Evolutionary conservation across 1,284 basidiomycete genomes (phyloP).

Genomic region (Trametes sp.): DNA sequence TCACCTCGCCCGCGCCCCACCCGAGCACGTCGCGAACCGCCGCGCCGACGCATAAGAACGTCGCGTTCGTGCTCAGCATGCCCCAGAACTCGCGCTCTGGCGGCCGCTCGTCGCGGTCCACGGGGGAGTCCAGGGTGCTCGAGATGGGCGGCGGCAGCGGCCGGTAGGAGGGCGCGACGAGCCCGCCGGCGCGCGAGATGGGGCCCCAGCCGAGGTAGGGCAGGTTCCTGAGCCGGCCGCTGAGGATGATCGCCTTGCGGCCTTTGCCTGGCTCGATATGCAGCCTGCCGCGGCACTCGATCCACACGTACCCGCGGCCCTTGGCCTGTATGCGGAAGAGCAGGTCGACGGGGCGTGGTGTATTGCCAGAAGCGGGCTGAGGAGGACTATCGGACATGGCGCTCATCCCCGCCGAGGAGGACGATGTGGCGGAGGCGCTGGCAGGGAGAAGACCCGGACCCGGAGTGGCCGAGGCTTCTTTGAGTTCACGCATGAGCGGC

Average conservation of each 20-base stretch:
- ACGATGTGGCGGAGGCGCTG: not conserved
- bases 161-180: constrained; percentile 36
- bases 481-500: constrained; percentile 91
- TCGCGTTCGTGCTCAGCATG: constrained; percentile 55
- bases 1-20: constrained; percentile 73
- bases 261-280: constrained; percentile 92
- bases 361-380: constrained; percentile 25
- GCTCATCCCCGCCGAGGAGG: constrained; percentile 18
- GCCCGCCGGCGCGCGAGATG: constrained; percentile 57
- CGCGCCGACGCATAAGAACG: constrained; percentile 60
- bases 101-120: constrained; percentile 21
- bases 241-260: constrained; percentile 87
- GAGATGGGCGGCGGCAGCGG: constrained; percentile 14
- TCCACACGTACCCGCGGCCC: constrained; percentile 78
- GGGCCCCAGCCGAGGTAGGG: constrained; percentile 68
- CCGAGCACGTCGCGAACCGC: constrained; percentile 65
- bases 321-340: constrained; percentile 81
- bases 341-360: constrained; percentile 66
- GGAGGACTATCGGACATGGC: constrained; percentile 5
- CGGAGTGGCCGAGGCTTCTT: constrained; percentile 68
- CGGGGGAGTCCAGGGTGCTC: constrained; percentile 13
- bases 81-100: constrained; percentile 64
- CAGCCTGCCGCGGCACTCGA: constrained; percentile 86
- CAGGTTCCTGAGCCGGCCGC: constrained; percentile 76
- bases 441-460: constrained; percentile 22